Conservation (phyloP, 192 early-diverging fungal genomes). For the Coemansia sp. region DNA sequence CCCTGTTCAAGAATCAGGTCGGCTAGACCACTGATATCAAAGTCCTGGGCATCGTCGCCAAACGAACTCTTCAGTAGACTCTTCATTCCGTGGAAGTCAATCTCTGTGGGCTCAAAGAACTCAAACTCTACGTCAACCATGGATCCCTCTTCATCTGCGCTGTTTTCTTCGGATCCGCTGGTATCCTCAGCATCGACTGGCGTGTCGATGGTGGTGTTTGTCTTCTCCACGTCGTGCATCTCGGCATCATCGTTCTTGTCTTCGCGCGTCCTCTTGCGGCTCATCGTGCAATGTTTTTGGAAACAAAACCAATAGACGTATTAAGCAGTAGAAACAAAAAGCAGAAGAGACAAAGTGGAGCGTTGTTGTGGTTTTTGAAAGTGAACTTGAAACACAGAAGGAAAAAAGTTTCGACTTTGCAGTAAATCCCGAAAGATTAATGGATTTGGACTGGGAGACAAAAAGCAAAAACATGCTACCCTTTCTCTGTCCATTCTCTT, state of each 20-base stretch:
- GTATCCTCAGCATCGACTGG: neutral
- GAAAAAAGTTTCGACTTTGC: neutral
- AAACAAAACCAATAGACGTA: neutral
- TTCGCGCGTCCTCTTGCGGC: conserved; percentile 25
- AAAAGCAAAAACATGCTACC: neutral
- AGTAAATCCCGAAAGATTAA: neutral
- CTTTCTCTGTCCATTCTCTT: neutral
- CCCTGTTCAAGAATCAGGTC: conserved; percentile 79
- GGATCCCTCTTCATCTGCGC: conserved; percentile 8
- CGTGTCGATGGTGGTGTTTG: neutral
- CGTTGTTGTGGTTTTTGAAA: too few relatives aligned
- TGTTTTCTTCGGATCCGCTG: neutral
- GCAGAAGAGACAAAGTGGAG: too few relatives aligned
- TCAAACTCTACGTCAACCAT: conserved; percentile 90
- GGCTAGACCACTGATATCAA: conserved; percentile 73
- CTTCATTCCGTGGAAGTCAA: conserved; percentile 92
- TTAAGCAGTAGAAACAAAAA: conserved; percentile 3
- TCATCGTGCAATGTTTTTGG: conserved; percentile 7
- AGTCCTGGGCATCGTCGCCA: conserved; percentile 73
- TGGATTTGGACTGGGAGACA: neutral
- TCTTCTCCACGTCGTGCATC: neutral
- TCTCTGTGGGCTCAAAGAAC: conserved; percentile 86
- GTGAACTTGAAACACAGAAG: neutral
- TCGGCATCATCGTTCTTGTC: conserved; percentile 6
- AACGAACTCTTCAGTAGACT: conserved; percentile 79